Conservation (phyloP, 225 moss, liverwort and hornwort genomes). For the Physcomitrellopsis africana region DNA sequence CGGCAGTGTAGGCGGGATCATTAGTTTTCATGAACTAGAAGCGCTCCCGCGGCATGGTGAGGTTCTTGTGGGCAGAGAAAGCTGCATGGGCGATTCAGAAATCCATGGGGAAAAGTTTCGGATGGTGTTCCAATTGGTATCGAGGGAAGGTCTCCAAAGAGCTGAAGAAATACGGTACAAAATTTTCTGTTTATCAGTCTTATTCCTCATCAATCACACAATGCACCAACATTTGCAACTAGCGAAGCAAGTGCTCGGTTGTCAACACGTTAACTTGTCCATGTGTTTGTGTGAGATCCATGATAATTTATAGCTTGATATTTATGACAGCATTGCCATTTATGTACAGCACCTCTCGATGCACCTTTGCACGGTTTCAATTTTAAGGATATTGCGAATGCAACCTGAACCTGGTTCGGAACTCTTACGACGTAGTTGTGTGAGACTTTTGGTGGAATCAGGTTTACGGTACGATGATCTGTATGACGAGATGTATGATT, state of each 20-base stretch:
- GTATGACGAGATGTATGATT: constrained; percentile 78
- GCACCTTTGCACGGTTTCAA: neutral
- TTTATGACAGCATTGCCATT: neutral
- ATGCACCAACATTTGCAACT: neutral
- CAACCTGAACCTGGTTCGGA: neutral
- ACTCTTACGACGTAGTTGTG: constrained; percentile 9
- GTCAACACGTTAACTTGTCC: neutral
- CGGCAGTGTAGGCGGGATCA: too few species aligned
- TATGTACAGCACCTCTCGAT: neutral
- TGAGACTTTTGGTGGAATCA: constrained; percentile 24
- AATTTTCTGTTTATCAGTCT: neutral
- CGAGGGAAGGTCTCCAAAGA: constrained; percentile 59
- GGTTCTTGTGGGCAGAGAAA: constrained; percentile 51
- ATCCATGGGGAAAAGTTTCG: constrained; percentile 47
- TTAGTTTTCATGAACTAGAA: too few species aligned
- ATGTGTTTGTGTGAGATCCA: neutral
- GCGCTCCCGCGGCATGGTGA: constrained; percentile 25
- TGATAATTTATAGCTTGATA: neutral
- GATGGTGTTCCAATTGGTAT: constrained; percentile 61
- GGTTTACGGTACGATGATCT: constrained; percentile 91
- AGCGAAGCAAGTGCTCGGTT: neutral
- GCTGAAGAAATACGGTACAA: constrained; percentile 52
- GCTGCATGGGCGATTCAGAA: constrained; percentile 40
- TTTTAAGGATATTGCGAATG: neutral
- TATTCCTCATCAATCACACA: neutral